phyloP scores from a whole-genome alignment of 169 alveolate species.

The Plasmodium adleri region DNA sequence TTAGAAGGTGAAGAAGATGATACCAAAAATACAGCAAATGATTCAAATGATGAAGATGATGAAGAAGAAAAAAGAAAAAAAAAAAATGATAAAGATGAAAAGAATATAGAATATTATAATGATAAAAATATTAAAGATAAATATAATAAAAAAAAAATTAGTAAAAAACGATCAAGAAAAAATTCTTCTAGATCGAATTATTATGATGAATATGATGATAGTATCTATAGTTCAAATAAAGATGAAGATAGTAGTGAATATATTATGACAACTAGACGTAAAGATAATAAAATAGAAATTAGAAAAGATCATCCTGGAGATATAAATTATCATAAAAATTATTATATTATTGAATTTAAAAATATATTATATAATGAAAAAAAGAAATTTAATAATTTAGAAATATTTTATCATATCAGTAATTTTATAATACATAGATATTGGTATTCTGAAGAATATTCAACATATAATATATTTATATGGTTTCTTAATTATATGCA shows the following conservation, averaged over 20 bases:
- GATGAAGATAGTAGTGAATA: background rate
- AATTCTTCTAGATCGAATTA: background rate
- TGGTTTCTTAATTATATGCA: constrained; percentile 74
- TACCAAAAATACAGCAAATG: background rate
- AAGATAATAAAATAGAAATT: background rate
- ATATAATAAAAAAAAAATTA: background rate
- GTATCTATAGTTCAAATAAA: background rate
- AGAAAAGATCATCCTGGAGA: constrained; percentile 3
- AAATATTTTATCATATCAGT: constrained; percentile 68
- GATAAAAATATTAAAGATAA: too few species aligned
- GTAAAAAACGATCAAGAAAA: constrained; percentile 25
- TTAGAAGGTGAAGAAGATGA: constrained; percentile 70
- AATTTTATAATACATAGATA: constrained; percentile 67
- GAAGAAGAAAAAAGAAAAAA: background rate
- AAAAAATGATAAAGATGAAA: background rate
- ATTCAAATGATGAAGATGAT: background rate
- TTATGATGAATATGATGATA: constrained; percentile 37
- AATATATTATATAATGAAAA: constrained; percentile 60
- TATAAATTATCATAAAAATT: constrained; percentile 51
- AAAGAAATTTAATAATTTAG: constrained; percentile 63
- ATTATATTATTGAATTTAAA: constrained; percentile 71
- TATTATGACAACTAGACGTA: background rate
- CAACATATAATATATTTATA: constrained; percentile 44
- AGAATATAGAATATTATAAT: background rate
- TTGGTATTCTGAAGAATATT: constrained; percentile 73